Conservation (phyloP, 805 yeast species). For the Pichia insulana region DNA sequence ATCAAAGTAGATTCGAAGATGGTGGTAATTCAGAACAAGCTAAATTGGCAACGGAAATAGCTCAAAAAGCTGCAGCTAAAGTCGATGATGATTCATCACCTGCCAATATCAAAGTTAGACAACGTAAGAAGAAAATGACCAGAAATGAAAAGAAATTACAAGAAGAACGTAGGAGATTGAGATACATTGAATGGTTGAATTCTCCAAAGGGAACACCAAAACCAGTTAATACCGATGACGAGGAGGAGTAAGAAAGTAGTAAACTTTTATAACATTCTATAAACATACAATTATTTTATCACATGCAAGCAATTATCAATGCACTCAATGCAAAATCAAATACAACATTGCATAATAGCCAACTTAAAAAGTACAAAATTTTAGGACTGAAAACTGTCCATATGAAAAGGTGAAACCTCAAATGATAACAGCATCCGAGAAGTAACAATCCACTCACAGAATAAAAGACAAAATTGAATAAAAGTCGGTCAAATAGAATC, state of each 20-base stretch:
- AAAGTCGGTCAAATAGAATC: constrained; percentile 28
- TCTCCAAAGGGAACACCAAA: constrained; percentile 98
- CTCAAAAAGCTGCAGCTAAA: constrained; percentile 39
- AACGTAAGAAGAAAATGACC: constrained; percentile 87
- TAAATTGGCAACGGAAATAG: constrained; percentile 37
- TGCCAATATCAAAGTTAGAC: constrained; percentile 85
- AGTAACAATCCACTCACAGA: constrained; percentile 50
- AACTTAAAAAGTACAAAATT: constrained; percentile 66
- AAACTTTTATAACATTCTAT: background rate
- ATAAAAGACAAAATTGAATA: constrained; percentile 45
- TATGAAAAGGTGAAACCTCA: constrained; percentile 81
- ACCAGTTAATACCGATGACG: constrained; percentile 90
- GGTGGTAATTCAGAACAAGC: constrained; percentile 40
- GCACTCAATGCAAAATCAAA: constrained; percentile 28
- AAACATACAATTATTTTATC: background rate
- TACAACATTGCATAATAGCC: constrained; percentile 50
- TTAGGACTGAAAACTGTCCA: constrained; percentile 99
- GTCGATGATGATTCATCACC: constrained; percentile 71
- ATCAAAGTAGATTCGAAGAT: constrained; percentile 75
- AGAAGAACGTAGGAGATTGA: constrained; percentile 87
- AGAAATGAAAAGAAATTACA: constrained; percentile 90
- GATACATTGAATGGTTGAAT: constrained; percentile 90
- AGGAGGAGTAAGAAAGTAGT: constrained; percentile 33
- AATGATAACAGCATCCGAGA: constrained; percentile 57
- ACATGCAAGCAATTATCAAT: constrained; percentile 16